phyloP scores from a whole-genome alignment of 345 rosid species.

The Euphorbia lathyris region DNA sequence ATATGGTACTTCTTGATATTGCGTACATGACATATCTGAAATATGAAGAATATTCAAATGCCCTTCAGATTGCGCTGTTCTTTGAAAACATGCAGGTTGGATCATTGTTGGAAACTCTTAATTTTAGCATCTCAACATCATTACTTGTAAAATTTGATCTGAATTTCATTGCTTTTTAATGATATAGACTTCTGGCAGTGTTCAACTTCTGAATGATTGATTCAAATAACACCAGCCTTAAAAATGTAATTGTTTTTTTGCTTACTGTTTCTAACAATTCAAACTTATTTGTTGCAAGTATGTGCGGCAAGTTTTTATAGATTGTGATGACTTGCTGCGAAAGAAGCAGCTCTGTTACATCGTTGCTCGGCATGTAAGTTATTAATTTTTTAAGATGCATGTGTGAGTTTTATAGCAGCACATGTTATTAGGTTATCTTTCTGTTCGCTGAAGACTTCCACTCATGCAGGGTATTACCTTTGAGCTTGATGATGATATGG shows the following conservation, averaged over 20 bases:
- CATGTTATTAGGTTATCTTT: background rate
- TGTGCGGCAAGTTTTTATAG: conserved; percentile 71
- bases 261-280: conserved; percentile 2
- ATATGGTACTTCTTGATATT: conserved; percentile 64
- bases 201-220: conserved; percentile 5
- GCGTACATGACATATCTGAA: conserved; percentile 73
- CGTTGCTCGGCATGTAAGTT: conserved; percentile 85
- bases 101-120: conserved; percentile 3
- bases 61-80: conserved; percentile 78
- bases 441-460: conserved; percentile 14
- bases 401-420: background rate
- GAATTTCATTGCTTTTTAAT: background rate
- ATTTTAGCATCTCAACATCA: background rate
- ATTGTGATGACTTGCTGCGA: conserved; percentile 56
- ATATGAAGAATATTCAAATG: conserved; percentile 68
- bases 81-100: conserved; percentile 82
- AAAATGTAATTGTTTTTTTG: background rate
- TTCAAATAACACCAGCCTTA: background rate
- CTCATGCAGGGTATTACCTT: conserved; percentile 59
- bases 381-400: background rate
- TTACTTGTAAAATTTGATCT: background rate
- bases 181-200: background rate
- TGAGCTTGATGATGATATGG: conserved; percentile 74
- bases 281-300: conserved; percentile 40
- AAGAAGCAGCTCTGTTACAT: conserved; percentile 93